Evolutionary conservation across 2,329 filamentous ascomycete species (phyloP).

Genomic region (Colletotrichum somersetense): DNA sequence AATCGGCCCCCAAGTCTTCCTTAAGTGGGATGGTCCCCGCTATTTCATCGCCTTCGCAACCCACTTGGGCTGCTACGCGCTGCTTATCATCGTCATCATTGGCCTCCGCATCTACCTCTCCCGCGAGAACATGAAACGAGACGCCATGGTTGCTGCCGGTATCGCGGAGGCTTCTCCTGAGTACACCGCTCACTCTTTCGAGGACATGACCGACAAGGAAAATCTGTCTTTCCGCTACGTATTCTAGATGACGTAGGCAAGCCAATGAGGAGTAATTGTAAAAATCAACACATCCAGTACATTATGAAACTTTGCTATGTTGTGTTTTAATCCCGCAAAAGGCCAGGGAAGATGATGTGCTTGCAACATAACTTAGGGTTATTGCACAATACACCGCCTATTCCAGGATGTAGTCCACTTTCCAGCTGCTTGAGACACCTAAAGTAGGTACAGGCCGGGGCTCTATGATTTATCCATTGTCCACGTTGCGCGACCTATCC

Average conservation of each 20-base stretch:
- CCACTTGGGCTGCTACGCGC: slow-evolving; percentile 76
- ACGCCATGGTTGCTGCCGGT: slow-evolving; percentile 58
- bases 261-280: neutral
- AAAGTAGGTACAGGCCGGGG: neutral
- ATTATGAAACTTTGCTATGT: neutral
- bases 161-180: slow-evolving; percentile 56
- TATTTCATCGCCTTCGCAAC: slow-evolving; percentile 79
- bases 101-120: slow-evolving; percentile 70
- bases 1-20: slow-evolving; percentile 76
- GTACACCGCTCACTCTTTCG: slow-evolving; percentile 66
- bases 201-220: slow-evolving; percentile 73
- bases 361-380: neutral
- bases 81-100: slow-evolving; percentile 69
- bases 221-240: slow-evolving; percentile 72
- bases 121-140: slow-evolving; percentile 70
- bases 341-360: neutral
- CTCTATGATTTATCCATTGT: too few species aligned
- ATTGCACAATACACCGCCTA: neutral
- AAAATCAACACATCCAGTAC: neutral
- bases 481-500: too few species aligned
- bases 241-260: slow-evolving; percentile 49
- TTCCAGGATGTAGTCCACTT: too few species aligned
- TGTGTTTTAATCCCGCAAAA: neutral
- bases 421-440: too few species aligned
- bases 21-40: slow-evolving; percentile 69